Evolutionary conservation across 2,329 filamentous ascomycete species (phyloP), one percentile per base, ranked within the genome.

Genomic region (Endothia cerciana): DNA sequence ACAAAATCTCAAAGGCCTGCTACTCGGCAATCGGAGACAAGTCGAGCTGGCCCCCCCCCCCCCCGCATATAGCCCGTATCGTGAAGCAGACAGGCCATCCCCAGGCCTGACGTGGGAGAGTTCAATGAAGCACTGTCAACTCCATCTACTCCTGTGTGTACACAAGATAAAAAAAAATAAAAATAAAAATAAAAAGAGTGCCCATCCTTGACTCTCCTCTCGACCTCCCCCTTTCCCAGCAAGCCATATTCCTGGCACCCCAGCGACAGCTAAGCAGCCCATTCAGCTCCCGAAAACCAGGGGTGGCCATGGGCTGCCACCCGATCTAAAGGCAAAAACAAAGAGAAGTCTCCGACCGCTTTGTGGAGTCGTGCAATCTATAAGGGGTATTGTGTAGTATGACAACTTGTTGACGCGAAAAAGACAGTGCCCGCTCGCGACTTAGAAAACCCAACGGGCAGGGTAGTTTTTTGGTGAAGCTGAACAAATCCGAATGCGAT

Each of bases 311-410:
- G 36, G 33, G 17, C 36, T 58, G 36, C 36, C 4, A 36, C 33
- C n/a, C 36, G n/a, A 40, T 58, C 55, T 58, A 41, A 58, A 8
- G 5, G 63, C 61, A 62, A 68, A 47, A 56, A 51, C 22, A 36
- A 49, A 61, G 30, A 25, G 30, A 40, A 61, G 45, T 22, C 22
- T 28, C 60, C 36, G 59, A 57, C 61, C 56, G 60, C 61, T 60
- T 38, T 30, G 57, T 63, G 56, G 60, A 45, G 63, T 62, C 65
- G 61, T 62, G 49, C 62, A 62, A 67, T 68, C 67, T 68, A 68
- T 68, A 62, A 67, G 60, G 67, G 67, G 66, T 68, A 68, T 68
- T 66, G 56, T 66, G 66, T 60, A 63, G 61, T 47, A 68, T 62
- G 64, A 65, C 66, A 63, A 61, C 64, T 62, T 65, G 59, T 56